Conservation (phyloP, 495 filamentous ascomycete species). For the Filosporella fistucella region DNA sequence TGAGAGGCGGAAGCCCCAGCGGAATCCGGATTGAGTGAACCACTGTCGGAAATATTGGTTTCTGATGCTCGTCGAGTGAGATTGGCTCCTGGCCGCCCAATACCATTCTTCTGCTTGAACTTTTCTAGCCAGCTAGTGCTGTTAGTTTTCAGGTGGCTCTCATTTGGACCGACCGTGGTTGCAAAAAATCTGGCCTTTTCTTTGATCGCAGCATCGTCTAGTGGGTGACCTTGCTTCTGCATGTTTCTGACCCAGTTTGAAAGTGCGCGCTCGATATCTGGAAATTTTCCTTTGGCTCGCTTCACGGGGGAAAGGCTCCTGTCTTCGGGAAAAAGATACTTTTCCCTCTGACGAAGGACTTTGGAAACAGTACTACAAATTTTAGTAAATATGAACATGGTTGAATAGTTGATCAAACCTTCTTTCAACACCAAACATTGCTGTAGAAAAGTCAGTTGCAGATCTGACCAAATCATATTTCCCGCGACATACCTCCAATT, state of each 20-base stretch:
- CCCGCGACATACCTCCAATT: slow-evolving; percentile 74
- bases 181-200: slow-evolving; percentile 89
- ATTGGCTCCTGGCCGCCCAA: slow-evolving; percentile 57
- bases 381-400: slow-evolving; percentile 13
- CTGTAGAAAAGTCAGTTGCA: slow-evolving; percentile 34
- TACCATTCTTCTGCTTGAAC: slow-evolving; percentile 90
- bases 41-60: slow-evolving; percentile 55
- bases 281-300: slow-evolving; percentile 83
- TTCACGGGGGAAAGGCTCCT: slow-evolving; percentile 85
- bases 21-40: slow-evolving; percentile 45
- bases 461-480: neutral
- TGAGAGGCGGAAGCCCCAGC: slow-evolving; percentile 53
- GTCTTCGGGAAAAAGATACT: slow-evolving; percentile 89
- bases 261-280: slow-evolving; percentile 93
- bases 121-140: slow-evolving; percentile 86
- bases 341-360: slow-evolving; percentile 92
- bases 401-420: slow-evolving; percentile 56
- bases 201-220: slow-evolving; percentile 80
- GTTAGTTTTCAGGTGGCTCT: slow-evolving; percentile 71
- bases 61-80: slow-evolving; percentile 68
- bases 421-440: slow-evolving; percentile 94
- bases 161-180: slow-evolving; percentile 66
- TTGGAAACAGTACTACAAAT: slow-evolving; percentile 88
- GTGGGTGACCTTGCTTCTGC: slow-evolving; percentile 66
- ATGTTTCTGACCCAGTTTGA: slow-evolving; percentile 83